Conservation (phyloP, 495 filamentous ascomycete species). For the Podospora bellae-mahoneyi region DNA sequence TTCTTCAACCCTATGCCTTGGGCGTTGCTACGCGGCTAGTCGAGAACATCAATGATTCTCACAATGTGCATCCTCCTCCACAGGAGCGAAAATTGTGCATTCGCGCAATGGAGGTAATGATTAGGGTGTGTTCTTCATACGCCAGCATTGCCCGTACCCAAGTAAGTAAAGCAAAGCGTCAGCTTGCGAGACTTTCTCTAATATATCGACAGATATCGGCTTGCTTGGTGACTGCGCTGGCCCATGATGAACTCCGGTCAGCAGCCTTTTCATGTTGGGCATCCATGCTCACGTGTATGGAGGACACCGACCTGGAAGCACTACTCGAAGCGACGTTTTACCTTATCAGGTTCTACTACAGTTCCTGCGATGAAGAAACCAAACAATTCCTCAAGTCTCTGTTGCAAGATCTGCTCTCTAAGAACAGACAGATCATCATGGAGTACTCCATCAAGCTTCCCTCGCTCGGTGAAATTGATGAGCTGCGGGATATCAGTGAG, state of each 20-base stretch:
- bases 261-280: slow-evolving; percentile 82
- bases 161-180: slow-evolving; percentile 44
- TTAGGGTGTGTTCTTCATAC: slow-evolving; percentile 64
- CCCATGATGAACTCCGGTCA: slow-evolving; percentile 65
- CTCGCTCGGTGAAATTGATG: slow-evolving; percentile 67
- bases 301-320: slow-evolving; percentile 71
- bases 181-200: slow-evolving; percentile 1
- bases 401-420: slow-evolving; percentile 60
- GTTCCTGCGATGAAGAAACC: slow-evolving; percentile 57
- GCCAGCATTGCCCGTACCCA: slow-evolving; percentile 80
- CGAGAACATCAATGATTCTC: slow-evolving; percentile 71
- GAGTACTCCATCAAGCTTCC: slow-evolving; percentile 70
- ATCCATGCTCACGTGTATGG: slow-evolving; percentile 66
- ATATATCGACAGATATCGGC: slow-evolving; percentile 63
- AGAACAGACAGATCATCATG: slow-evolving; percentile 56
- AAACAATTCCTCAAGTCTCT: slow-evolving; percentile 56
- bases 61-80: slow-evolving; percentile 45
- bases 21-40: slow-evolving; percentile 83
- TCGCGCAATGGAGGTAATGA: slow-evolving; percentile 82
- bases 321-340: slow-evolving; percentile 85
- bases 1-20: slow-evolving; percentile 79
- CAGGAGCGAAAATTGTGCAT: slow-evolving; percentile 72
- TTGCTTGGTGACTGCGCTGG: slow-evolving; percentile 79
- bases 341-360: slow-evolving; percentile 79
- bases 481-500: slow-evolving; percentile 60